Percentiles rank a stretch among this genome's conserved stretches.
phyloP scores from a whole-genome alignment of 2,329 filamentous ascomycete genomes.

The Orbilia oligospora region DNA sequence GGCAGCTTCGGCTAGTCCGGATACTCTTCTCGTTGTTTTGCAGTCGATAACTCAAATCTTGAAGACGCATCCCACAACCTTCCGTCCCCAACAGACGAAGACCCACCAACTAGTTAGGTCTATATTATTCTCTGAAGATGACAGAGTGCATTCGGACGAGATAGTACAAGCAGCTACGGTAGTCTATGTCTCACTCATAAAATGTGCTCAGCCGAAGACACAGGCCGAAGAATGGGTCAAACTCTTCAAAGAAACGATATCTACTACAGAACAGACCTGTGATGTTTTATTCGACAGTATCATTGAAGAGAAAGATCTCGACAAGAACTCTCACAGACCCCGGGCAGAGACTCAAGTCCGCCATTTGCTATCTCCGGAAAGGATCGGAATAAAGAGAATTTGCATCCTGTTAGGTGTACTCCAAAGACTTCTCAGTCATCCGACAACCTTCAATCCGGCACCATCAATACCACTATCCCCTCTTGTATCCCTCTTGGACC shows the following conservation, averaged over 20 bases:
- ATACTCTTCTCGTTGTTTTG: slow-evolving; percentile 45
- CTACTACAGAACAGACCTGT: slow-evolving; percentile 33
- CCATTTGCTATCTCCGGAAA: slow-evolving; percentile 45
- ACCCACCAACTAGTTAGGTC: slow-evolving; percentile 36
- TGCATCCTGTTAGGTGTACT: slow-evolving; percentile 14
- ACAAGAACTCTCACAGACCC: slow-evolving; percentile 15
- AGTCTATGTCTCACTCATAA: slow-evolving; percentile 37
- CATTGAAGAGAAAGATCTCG: slow-evolving; percentile 51
- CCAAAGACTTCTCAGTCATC: slow-evolving; percentile 36
- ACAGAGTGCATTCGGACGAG: slow-evolving; percentile 19
- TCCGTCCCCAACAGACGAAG: slow-evolving; percentile 62
- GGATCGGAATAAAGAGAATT: slow-evolving; percentile 29
- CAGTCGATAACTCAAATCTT: slow-evolving; percentile 62
- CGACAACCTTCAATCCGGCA: slow-evolving; percentile 27
- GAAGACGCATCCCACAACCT: slow-evolving; percentile 63
- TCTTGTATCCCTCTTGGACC: slow-evolving; percentile 38
- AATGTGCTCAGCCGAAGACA: slow-evolving; percentile 34
- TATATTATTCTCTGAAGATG: slow-evolving; percentile 45
- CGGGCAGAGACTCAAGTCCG: slow-evolving; percentile 8
- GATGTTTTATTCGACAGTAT: slow-evolving; percentile 48
- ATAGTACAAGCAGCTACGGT: slow-evolving; percentile 13
- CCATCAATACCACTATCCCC: slow-evolving; percentile 36
- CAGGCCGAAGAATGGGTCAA: slow-evolving; percentile 54
- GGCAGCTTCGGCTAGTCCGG: slow-evolving; percentile 1
- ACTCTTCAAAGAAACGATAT: slow-evolving; percentile 50